Base-by-base conservation (phyloP, 306 rosid species). In the Purshia tridentata region DNA sequence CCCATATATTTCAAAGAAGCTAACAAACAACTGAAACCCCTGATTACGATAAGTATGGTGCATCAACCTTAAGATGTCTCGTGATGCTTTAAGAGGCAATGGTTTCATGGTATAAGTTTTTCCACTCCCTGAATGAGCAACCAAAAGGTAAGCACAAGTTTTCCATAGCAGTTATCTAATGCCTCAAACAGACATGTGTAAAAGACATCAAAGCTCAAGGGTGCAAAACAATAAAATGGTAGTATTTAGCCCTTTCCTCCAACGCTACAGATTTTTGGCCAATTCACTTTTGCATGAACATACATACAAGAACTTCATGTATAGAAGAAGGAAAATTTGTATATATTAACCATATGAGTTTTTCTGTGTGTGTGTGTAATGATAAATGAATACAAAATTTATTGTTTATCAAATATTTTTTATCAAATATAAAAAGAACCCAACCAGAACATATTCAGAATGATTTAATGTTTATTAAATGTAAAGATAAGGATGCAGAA, bases 1-100 rank as follows among this genome's bases (percentile, higher is more conserved):
- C 4, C 99, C 99, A 77, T 95, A 95, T 78, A 95, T 95, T 84
- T 95, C 99, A 74, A 95, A 95, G 88, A 95, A 95, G 85, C 99
- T 95, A 78, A 95, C 93, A 56, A 90, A 92, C 84, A 95, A 73
- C 76, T 91, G 89, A 88, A 90, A 92, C 67, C 98, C 98, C 62
- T 92, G 98, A 77, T 85, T 90, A 73, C 96, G 82, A 80, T 95
- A 95, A 44, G 97, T 91, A 82, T 90, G 98, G 79, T 95, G 93
- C 98, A 95, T 95, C 86, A 92, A 81, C 84, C 99, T 87, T 76
- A 95, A 87, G 82, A 95, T 88, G 82, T 95, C 99, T 76, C 88
- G 87, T 47, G 99, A 95, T 68, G 99, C 98, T 84, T 90, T 95
- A 47, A 95, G 77, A 44, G 99, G 99, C 83, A 95, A 80, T 10